Conservation (phyloP, 2,329 filamentous ascomycete genomes). For the Bipolaris victoriae region DNA sequence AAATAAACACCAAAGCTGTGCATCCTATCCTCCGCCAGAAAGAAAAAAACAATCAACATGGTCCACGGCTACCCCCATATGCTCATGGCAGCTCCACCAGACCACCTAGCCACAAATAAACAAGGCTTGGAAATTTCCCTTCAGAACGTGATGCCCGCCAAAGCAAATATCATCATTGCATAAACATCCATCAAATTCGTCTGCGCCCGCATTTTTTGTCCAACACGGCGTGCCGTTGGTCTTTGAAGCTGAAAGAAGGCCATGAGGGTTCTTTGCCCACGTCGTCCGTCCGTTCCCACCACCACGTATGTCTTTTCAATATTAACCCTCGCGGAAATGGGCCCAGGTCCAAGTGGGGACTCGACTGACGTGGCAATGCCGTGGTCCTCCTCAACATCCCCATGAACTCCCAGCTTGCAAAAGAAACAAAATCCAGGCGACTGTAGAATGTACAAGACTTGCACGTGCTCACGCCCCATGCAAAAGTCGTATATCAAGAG, state of each 20-base stretch:
- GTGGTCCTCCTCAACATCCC: slow-evolving; percentile 23
- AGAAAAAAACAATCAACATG: slow-evolving; percentile 14
- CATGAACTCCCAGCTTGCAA: slow-evolving; percentile 26
- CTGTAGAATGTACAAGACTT: slow-evolving; percentile 47
- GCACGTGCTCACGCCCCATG: slow-evolving; percentile 44
- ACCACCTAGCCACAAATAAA: slow-evolving; percentile 34
- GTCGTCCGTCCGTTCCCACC: slow-evolving; percentile 21
- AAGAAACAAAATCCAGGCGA: slow-evolving; percentile 32
- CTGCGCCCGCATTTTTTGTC: slow-evolving; percentile 38
- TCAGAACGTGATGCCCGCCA: slow-evolving; percentile 26
- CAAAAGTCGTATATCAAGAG: slow-evolving; percentile 48
- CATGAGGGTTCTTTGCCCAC: slow-evolving; percentile 18
- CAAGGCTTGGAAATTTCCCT: slow-evolving; percentile 26
- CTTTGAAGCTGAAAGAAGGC: slow-evolving; percentile 13
- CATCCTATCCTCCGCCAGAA: slow-evolving; percentile 11
- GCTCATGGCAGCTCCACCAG: slow-evolving; percentile 20
- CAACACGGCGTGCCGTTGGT: slow-evolving; percentile 26
- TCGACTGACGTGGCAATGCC: slow-evolving; percentile 25
- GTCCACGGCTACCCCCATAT: slow-evolving; percentile 17
- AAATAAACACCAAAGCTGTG: slow-evolving; percentile 36
- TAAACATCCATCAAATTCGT: slow-evolving; percentile 33
- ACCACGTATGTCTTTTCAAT: slow-evolving; percentile 23
- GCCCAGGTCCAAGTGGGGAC: slow-evolving; percentile 17
- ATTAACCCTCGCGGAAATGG: slow-evolving; percentile 14
- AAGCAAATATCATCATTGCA: slow-evolving; percentile 37